These are phyloP conservation scores for Conidiobolus incongruus DNA, from an alignment of 371 early-diverging fungal species.

Conservation along the genomic window DNA sequence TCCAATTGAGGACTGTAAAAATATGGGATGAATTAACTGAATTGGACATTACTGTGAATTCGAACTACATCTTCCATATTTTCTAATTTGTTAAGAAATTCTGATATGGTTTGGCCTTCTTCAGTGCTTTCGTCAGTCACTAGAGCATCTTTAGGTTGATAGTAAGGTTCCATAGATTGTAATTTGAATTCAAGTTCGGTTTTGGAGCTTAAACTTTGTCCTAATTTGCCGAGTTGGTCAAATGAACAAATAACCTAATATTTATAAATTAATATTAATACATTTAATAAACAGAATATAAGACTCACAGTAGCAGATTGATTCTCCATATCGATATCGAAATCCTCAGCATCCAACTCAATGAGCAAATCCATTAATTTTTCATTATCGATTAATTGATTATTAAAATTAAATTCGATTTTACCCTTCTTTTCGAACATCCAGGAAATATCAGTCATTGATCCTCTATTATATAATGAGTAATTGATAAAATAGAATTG, in stretches of 20 bases:
- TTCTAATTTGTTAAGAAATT: conserved; percentile 22
- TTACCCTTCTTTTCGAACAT: conserved; percentile 28
- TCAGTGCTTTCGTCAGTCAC: conserved; percentile 13
- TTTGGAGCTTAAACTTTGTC: neutral
- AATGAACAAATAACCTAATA: conserved; percentile 1
- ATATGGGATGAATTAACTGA: too few species aligned
- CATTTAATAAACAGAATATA: neutral
- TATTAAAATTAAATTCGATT: neutral
- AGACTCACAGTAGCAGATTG: neutral
- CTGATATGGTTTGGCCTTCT: conserved; percentile 12
- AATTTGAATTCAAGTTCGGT: neutral
- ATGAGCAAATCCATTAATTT: conserved; percentile 26
- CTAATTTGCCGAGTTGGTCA: neutral
- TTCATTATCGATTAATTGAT: conserved; percentile 9
- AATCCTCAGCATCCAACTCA: conserved; percentile 33
- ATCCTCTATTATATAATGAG: conserved; percentile 17
- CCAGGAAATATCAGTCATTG: conserved; percentile 27
- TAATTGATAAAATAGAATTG: neutral
- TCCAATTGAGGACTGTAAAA: too few species aligned
- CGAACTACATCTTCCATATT: conserved; percentile 27
- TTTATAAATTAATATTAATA: neutral
- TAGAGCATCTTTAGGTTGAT: conserved; percentile 16
- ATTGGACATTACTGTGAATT: conserved; percentile 18
- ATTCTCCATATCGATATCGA: conserved; percentile 17
- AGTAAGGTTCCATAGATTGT: conserved; percentile 7